phyloP scores from a whole-genome alignment of 768 basidiomycete species.

The Psilocybe tampanensis region DNA sequence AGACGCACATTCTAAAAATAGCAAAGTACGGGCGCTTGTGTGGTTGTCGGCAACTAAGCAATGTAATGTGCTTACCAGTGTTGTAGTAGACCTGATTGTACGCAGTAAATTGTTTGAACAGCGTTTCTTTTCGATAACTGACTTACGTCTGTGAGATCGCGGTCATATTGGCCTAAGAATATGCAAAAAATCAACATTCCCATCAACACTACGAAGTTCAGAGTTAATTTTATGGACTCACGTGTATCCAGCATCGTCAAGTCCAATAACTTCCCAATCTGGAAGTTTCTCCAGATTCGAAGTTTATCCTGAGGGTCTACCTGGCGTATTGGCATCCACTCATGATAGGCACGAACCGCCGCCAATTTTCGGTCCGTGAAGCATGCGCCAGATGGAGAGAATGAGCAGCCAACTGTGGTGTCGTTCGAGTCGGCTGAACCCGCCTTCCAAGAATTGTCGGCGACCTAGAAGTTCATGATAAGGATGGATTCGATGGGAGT shows the following conservation, averaged over 20 bases:
- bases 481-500: no score
- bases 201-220: background rate
- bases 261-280: slow-evolving; percentile 62
- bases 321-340: slow-evolving; percentile 66
- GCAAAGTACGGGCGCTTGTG: background rate
- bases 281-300: slow-evolving; percentile 65
- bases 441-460: slow-evolving; percentile 60
- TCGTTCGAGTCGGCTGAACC: slow-evolving; percentile 60
- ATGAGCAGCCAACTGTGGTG: slow-evolving; percentile 47
- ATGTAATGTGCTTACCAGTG: slow-evolving; percentile 35
- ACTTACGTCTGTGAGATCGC: slow-evolving; percentile 56
- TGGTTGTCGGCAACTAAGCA: background rate
- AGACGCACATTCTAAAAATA: slow-evolving; percentile 15
- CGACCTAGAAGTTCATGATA: slow-evolving; percentile 34
- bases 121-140: background rate
- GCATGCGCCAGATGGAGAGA: slow-evolving; percentile 55
- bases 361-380: slow-evolving; percentile 63
- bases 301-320: slow-evolving; percentile 56
- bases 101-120: background rate
- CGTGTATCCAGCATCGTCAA: slow-evolving; percentile 66
- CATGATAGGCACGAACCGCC: slow-evolving; percentile 60
- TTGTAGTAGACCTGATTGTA: slow-evolving; percentile 47
- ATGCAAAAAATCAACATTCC: background rate
- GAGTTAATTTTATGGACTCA: slow-evolving; percentile 23
- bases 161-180: slow-evolving; percentile 49